Percentiles rank a stretch among this genome's conserved stretches.
Conservation (phyloP, 805 yeast genomes). For the Wickerhamiella allomyrinae region DNA sequence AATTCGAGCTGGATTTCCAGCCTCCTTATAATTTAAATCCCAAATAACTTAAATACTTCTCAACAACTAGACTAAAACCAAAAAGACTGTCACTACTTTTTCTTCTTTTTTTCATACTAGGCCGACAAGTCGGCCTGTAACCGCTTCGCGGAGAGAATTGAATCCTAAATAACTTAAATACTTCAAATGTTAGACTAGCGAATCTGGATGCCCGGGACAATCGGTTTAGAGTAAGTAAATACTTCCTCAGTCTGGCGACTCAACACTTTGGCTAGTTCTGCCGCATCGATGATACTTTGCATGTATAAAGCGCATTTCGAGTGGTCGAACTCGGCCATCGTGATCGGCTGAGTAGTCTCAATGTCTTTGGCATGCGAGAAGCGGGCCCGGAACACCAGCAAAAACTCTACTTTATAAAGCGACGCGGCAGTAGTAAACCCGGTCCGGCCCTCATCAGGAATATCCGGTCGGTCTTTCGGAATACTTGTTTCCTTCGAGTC, state of each 20-base stretch:
- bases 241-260: background rate
- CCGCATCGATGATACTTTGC: conserved; percentile 23
- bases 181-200: background rate
- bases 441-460: conserved; percentile 23
- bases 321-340: conserved; percentile 27
- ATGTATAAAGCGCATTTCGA: conserved; percentile 23
- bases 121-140: no score
- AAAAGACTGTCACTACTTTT: no score
- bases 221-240: background rate
- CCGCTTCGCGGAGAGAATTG: no score
- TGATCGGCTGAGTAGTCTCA: conserved; percentile 23
- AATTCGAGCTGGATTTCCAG: background rate
- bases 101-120: no score
- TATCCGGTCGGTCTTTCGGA: conserved; percentile 24
- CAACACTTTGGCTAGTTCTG: conserved; percentile 17
- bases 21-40: no score
- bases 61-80: no score
- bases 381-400: conserved; percentile 23
- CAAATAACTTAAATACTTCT: no score
- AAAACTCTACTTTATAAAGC: conserved; percentile 24
- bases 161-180: no score
- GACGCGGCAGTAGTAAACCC: conserved; percentile 26
- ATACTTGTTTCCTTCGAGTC: conserved; percentile 17
- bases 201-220: background rate
- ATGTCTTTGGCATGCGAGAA: conserved; percentile 27